A percentile compares a stretch with the other conserved stretches of the same genome.
These are phyloP conservation scores for Crithidia mellificae DNA, from an alignment of 208 protist species.

Conservation along the genomic window DNA sequence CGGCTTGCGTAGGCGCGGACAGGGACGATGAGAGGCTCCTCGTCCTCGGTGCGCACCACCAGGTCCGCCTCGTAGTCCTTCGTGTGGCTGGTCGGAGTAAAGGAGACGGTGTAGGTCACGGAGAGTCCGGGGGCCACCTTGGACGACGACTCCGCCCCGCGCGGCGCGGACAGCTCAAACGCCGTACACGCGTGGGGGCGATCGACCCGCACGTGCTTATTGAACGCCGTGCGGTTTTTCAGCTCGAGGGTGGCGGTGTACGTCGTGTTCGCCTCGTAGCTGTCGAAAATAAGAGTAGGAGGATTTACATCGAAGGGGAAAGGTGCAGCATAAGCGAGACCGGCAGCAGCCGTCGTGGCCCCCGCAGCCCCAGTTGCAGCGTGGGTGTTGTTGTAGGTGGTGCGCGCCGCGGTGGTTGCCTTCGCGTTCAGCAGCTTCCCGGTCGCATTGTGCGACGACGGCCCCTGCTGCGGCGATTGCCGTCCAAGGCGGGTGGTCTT, in stretches of 20 bases:
- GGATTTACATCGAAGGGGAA: slow-evolving; percentile 86
- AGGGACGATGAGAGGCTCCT: slow-evolving; percentile 83
- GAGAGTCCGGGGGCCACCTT: slow-evolving; percentile 92
- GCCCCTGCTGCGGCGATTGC: background rate
- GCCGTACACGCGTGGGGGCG: slow-evolving; percentile 59
- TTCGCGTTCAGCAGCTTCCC: background rate
- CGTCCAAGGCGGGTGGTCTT: background rate
- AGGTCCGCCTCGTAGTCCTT: slow-evolving; percentile 88
- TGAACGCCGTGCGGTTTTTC: slow-evolving; percentile 81
- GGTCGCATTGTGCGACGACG: background rate
- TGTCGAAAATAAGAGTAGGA: slow-evolving; percentile 77
- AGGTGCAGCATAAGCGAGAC: background rate
- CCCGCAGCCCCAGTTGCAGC: background rate
- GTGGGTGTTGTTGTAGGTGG: background rate
- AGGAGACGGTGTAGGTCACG: slow-evolving; percentile 82
- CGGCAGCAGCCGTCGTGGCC: background rate
- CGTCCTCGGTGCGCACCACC: slow-evolving; percentile 80
- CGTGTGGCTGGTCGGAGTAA: slow-evolving; percentile 68
- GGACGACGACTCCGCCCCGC: slow-evolving; percentile 49
- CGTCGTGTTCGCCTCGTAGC: slow-evolving; percentile 66
- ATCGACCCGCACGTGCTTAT: slow-evolving; percentile 84
- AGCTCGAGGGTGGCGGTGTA: slow-evolving; percentile 78
- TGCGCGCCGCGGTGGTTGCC: background rate
- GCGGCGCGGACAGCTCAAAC: slow-evolving; percentile 72
- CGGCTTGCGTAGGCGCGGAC: slow-evolving; percentile 82